These are phyloP conservation scores for Cyclostephanos tholiformis DNA, from an alignment of 108 stramenopile genomes.

Conservation along the genomic window DNA sequence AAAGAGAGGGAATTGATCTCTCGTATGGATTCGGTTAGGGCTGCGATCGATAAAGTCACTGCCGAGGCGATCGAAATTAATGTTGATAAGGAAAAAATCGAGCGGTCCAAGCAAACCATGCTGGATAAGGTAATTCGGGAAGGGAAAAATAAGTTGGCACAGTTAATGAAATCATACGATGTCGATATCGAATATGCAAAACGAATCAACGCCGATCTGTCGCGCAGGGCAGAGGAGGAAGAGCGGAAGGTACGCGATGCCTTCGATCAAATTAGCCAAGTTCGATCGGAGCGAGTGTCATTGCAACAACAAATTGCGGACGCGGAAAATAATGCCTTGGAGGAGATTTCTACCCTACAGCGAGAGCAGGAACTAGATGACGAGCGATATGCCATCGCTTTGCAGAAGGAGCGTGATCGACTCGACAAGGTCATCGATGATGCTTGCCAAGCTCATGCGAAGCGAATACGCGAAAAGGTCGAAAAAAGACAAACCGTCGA, in stretches of 20 bases:
- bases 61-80: conserved; percentile 20
- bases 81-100: conserved; percentile 30
- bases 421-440: conserved; percentile 32
- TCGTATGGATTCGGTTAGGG: conserved; percentile 24
- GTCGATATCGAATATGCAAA: conserved; percentile 13
- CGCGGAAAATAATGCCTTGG: conserved; percentile 30
- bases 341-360: conserved; percentile 30
- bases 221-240: conserved; percentile 27
- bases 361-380: conserved; percentile 28
- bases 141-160: conserved; percentile 19
- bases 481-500: conserved; percentile 19
- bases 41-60: conserved; percentile 24
- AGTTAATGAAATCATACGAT: conserved; percentile 16
- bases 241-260: conserved; percentile 28
- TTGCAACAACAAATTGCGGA: conserved; percentile 30
- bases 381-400: conserved; percentile 16
- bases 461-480: conserved; percentile 21
- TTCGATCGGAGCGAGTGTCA: conserved; percentile 34
- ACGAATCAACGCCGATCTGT: conserved; percentile 26
- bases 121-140: conserved; percentile 26
- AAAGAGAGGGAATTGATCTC: conserved; percentile 26
- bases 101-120: conserved; percentile 22
- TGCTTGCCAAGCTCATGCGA: conserved; percentile 26
- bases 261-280: conserved; percentile 15
- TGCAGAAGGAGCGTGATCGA: conserved; percentile 19